Base-by-base conservation (phyloP, 139 green algal genomes). In the Chlorella ohadii region DNA sequence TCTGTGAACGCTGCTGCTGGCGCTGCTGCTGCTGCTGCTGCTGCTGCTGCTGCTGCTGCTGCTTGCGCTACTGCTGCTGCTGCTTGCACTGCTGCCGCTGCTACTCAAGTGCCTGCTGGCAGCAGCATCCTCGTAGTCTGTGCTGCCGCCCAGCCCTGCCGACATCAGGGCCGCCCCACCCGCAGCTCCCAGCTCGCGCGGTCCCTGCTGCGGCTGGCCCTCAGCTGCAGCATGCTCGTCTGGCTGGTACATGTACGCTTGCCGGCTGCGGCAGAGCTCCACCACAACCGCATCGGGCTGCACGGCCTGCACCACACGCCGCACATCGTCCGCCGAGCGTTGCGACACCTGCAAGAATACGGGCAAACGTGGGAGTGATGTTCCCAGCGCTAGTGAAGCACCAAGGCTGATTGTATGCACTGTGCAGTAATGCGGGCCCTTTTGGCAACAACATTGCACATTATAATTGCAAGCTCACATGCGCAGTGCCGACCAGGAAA, bases 401-500 rank as follows among this genome's bases (percentile, higher is more conserved):
- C n/a, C n/a, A n/a, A n/a, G n/a, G n/a, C n/a, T n/a, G n/a, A n/a
- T n/a, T n/a, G n/a, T n/a, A n/a, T n/a, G n/a, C n/a, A n/a, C n/a
- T n/a, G n/a, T n/a, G n/a, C n/a, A n/a, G n/a, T n/a, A n/a, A n/a
- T n/a, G n/a, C n/a, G n/a, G n/a, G n/a, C n/a, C n/a, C n/a, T n/a
- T n/a, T n/a, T n/a, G n/a, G n/a, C n/a, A n/a, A n/a, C n/a, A n/a
- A n/a, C n/a, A n/a, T n/a, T n/a, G n/a, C 44, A 51, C 44, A 51
- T 16, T 51, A 16, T 51, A 6, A 51, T 51, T 51, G 44, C 9
- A 9, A 51, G 9, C 51, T 59, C 51, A 59, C 51, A 51, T 98
- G 95, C 1, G 91, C 92, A 9, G 94, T 97, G 76, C 93, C 95
- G 0, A 98, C 68, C 0, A 98, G 68, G 65, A 93, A 90, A 0